Evolutionary conservation across 2,329 filamentous ascomycete species (phyloP).

Genomic region (Monilinia polystroma): DNA sequence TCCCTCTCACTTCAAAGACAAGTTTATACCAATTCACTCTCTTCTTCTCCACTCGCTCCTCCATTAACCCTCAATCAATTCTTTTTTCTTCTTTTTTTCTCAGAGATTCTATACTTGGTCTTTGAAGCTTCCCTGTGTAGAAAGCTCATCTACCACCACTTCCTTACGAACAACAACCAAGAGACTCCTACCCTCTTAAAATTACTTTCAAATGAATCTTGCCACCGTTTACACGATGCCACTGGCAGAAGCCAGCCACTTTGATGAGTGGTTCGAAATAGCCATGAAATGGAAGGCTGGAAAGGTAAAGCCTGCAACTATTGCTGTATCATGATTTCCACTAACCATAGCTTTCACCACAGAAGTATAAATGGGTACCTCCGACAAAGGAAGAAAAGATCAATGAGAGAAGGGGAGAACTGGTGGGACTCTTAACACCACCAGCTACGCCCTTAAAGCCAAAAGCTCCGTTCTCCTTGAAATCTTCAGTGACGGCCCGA

Average conservation of each 20-base stretch:
- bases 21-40: background rate
- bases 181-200: background rate
- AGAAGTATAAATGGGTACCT: background rate
- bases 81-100: background rate
- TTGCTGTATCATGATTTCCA: background rate
- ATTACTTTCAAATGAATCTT: background rate
- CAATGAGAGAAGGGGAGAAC: background rate
- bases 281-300: conserved; percentile 23
- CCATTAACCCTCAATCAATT: background rate
- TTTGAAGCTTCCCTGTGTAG: no score
- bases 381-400: background rate
- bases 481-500: background rate
- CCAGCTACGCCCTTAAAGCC: conserved; percentile 3
- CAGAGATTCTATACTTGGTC: background rate
- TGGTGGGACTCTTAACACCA: background rate
- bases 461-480: background rate
- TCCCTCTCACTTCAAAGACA: background rate
- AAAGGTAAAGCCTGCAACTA: conserved; percentile 7
- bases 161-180: background rate
- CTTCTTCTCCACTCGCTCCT: background rate
- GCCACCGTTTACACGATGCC: background rate
- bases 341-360: background rate
- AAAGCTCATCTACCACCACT: background rate
- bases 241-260: conserved; percentile 17
- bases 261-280: conserved; percentile 24